phyloP scores from a whole-genome alignment of 352 stramenopile species.

The Saprolegnia parasitica region DNA sequence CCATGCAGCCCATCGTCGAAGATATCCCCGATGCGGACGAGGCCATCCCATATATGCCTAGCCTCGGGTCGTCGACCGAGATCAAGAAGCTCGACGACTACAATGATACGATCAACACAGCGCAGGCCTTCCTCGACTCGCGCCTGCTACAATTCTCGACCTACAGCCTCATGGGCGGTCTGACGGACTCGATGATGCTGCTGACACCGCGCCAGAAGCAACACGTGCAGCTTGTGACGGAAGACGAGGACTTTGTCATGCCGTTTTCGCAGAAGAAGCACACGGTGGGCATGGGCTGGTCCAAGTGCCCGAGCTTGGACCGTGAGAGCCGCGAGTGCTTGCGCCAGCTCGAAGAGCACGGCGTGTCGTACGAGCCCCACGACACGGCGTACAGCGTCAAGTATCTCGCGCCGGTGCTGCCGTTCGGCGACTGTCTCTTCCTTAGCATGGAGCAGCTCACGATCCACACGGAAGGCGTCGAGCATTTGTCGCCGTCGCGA shows the following conservation, averaged over 20 bases:
- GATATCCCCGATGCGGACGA: conserved; percentile 30
- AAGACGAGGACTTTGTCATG: conserved; percentile 45
- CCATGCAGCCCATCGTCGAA: conserved; percentile 15
- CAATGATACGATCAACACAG: conserved; percentile 65
- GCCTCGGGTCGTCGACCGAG: conserved; percentile 77
- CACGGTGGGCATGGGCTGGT: conserved; percentile 83
- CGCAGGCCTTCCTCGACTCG: conserved; percentile 68
- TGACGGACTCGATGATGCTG: conserved; percentile 34
- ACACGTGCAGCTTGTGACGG: conserved; percentile 27
- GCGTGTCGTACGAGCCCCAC: conserved; percentile 79
- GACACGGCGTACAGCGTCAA: conserved; percentile 86
- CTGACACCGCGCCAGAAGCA: conserved; percentile 51
- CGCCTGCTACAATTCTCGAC: conserved; percentile 77
- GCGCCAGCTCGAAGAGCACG: conserved; percentile 74
- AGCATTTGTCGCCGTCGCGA: conserved; percentile 56
- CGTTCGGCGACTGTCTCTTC: conserved; percentile 83
- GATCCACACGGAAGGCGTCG: conserved; percentile 80
- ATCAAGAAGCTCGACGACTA: conserved; percentile 82
- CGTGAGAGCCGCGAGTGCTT: conserved; percentile 66
- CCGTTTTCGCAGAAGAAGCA: conserved; percentile 51
- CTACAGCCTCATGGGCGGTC: conserved; percentile 61
- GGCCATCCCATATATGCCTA: conserved; percentile 60
- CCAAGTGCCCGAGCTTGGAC: conserved; percentile 69
- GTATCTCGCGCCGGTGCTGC: conserved; percentile 73
- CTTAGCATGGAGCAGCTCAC: conserved; percentile 83